Evolutionary conservation across 345 rosid species (phyloP).

Genomic region (Eucalyptus camaldulensis): DNA sequence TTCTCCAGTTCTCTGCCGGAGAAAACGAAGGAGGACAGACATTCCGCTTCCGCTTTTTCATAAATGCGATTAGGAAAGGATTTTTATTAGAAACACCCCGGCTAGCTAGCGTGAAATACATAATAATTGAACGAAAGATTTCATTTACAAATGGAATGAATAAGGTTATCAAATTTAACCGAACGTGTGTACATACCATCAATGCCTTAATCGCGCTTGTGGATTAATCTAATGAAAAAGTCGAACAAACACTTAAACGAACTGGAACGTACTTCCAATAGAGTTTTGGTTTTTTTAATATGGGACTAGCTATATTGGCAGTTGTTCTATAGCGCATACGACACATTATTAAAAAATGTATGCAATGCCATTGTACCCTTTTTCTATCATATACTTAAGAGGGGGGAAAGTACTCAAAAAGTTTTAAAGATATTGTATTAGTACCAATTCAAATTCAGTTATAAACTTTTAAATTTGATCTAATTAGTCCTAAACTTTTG

Average conservation of each 20-base stretch:
- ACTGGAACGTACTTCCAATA: background rate
- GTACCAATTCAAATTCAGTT: too few species aligned
- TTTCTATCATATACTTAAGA: background rate
- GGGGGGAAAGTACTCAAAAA: background rate
- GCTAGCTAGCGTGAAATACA: background rate
- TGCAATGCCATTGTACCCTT: background rate
- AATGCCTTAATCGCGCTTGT: background rate
- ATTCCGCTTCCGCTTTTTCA: background rate
- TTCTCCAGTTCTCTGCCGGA: background rate
- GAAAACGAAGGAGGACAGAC: background rate
- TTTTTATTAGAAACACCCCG: background rate
- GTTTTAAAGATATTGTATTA: too few species aligned
- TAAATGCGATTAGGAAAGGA: background rate
- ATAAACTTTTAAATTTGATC: background rate
- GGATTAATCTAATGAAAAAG: background rate
- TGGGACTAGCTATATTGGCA: background rate
- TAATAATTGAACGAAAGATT: background rate
- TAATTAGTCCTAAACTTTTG: background rate
- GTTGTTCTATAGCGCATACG: background rate
- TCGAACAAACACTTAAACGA: background rate
- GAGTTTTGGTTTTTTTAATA: background rate
- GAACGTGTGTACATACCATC: background rate
- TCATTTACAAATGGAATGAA: background rate
- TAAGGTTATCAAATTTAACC: background rate
- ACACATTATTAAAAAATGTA: background rate